A percentile compares a stretch with the other conserved stretches of the same genome.
Conservation (phyloP, 768 basidiomycete species). For the Amanita brunnescens region DNA sequence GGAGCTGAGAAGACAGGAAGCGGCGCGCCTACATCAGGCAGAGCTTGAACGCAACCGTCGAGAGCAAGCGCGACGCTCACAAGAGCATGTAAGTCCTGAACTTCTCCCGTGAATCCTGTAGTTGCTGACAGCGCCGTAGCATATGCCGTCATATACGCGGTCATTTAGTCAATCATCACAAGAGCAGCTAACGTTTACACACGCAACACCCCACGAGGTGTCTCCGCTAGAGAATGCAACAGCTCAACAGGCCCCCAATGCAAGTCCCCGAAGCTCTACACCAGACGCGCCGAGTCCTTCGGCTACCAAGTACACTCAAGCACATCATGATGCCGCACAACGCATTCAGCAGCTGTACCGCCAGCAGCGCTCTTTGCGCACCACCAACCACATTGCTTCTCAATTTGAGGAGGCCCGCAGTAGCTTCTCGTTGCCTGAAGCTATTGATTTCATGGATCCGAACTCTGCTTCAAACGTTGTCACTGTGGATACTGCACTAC, state of each 20-base stretch:
- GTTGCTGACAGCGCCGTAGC: constrained; percentile 8
- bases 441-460: constrained; percentile 41
- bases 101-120: not conserved
- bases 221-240: not conserved
- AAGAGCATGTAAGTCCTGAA: not conserved
- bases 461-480: constrained; percentile 13
- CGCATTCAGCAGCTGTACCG: constrained; percentile 42
- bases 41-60: not conserved
- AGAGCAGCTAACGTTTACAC: no score
- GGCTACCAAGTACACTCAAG: constrained; percentile 17
- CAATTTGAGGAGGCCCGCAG: constrained; percentile 36
- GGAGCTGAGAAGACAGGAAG: constrained; percentile 9
- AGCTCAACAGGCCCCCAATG: not conserved
- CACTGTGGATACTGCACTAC: constrained; percentile 16
- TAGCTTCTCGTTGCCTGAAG: constrained; percentile 34
- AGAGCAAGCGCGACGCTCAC: not conserved
- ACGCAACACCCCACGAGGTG: no score
- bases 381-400: constrained; percentile 29
- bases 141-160: constrained; percentile 4
- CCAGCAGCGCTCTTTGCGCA: constrained; percentile 28
- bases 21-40: constrained; percentile 2
- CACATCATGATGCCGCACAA: constrained; percentile 32
- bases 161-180: no score
- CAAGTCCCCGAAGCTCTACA: no score
- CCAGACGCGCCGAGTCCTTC: constrained; percentile 9